phyloP scores from a whole-genome alignment of 768 basidiomycete genomes.

The Amanita polypyramis region DNA sequence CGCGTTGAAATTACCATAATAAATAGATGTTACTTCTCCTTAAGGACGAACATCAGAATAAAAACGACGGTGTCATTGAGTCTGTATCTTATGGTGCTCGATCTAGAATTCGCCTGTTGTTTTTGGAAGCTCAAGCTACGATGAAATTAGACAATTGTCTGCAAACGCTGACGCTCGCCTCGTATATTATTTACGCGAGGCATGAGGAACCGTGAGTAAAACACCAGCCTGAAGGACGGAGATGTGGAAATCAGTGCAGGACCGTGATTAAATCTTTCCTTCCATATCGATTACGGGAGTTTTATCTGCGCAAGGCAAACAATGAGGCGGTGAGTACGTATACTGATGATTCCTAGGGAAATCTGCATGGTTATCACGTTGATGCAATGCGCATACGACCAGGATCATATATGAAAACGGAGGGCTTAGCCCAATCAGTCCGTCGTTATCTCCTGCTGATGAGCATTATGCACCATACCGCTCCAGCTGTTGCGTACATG shows the following conservation, averaged over 20 bases:
- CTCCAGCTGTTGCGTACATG: neutral
- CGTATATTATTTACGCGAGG: neutral
- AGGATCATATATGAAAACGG: neutral
- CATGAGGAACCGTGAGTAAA: neutral
- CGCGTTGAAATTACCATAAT: neutral
- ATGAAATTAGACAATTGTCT: neutral
- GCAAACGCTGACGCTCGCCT: neutral
- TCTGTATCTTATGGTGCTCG: too few relatives aligned
- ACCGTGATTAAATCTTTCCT: neutral
- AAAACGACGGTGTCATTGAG: too few relatives aligned
- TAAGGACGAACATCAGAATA: too few relatives aligned
- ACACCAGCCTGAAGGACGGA: neutral
- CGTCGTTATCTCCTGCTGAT: neutral
- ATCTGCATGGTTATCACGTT: constrained; percentile 26
- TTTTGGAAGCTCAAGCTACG: constrained; percentile 1
- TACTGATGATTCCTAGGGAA: neutral
- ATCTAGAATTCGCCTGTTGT: too few relatives aligned
- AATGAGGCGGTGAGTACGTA: constrained; percentile 1
- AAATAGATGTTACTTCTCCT: too few relatives aligned
- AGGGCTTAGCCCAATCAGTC: neutral
- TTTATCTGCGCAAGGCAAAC: constrained; percentile 3
- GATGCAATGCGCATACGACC: constrained; percentile 16
- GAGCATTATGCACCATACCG: neutral
- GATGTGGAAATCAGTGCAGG: neutral
- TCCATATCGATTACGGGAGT: constrained; percentile 1